These are phyloP conservation scores for Inga laurina DNA, from an alignment of 306 rosid genomes.

Conservation along the genomic window DNA sequence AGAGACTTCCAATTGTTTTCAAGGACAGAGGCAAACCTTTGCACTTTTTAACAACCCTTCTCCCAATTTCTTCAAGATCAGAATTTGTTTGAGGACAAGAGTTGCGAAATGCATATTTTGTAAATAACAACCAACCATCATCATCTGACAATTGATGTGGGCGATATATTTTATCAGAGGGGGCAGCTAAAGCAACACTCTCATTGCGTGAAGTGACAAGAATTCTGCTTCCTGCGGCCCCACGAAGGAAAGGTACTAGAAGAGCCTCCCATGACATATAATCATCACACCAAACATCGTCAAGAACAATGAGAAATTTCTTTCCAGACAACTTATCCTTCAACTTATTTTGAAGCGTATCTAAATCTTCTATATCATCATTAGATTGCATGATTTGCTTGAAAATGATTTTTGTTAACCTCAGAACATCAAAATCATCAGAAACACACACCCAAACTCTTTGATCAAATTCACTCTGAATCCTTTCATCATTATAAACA, in stretches of 20 bases:
- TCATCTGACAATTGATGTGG: not conserved
- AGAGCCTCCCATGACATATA: not conserved
- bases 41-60: not conserved
- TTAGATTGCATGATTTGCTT: not conserved
- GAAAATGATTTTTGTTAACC: not conserved
- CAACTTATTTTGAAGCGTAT: not conserved
- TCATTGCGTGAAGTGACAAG: not conserved
- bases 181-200: not conserved
- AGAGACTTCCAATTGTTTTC: not conserved
- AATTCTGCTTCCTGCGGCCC: not conserved
- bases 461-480: too few relatives aligned
- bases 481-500: too few relatives aligned
- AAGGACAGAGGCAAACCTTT: not conserved
- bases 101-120: not conserved
- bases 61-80: not conserved
- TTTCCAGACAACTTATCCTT: not conserved
- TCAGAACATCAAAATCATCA: not conserved
- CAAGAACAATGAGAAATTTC: not conserved
- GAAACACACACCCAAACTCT: constrained; percentile 24
- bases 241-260: not conserved
- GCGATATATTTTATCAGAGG: not conserved
- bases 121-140: not conserved
- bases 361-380: not conserved
- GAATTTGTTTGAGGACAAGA: not conserved
- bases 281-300: not conserved